Conservation (phyloP, 208 protist genomes). For the Leishmania amazonensis region DNA sequence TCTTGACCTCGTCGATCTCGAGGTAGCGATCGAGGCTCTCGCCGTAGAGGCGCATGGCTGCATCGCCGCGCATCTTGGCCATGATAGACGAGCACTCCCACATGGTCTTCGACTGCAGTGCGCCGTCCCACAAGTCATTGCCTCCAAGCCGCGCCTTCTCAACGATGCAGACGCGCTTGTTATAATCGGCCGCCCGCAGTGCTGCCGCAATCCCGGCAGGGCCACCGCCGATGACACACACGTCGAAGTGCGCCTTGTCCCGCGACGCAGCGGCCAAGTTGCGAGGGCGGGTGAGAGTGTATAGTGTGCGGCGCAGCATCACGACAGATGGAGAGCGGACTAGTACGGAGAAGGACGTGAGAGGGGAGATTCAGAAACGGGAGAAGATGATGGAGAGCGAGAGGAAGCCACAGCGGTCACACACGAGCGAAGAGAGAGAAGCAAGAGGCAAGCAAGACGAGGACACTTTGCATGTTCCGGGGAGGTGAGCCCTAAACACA, state of each 20-base stretch:
- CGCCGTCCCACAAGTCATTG: slow-evolving; percentile 77
- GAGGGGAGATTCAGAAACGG: neutral
- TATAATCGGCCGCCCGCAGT: slow-evolving; percentile 69
- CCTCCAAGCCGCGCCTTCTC: slow-evolving; percentile 69
- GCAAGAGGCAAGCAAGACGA: neutral
- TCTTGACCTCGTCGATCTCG: slow-evolving; percentile 56
- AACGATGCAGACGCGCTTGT: slow-evolving; percentile 77
- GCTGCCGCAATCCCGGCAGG: slow-evolving; percentile 78
- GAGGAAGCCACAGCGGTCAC: neutral
- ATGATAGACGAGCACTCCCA: slow-evolving; percentile 76
- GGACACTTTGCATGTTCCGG: neutral
- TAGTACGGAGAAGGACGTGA: neutral
- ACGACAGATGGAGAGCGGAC: neutral
- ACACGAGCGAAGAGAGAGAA: neutral
- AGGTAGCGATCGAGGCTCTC: slow-evolving; percentile 42
- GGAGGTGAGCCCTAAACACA: neutral
- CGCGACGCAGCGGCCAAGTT: slow-evolving; percentile 20
- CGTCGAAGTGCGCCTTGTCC: slow-evolving; percentile 53
- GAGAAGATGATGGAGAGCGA: neutral
- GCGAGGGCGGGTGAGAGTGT: slow-evolving; percentile 8
- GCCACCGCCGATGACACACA: slow-evolving; percentile 82
- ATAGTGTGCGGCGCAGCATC: slow-evolving; percentile 16
- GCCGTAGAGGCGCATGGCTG: slow-evolving; percentile 55
- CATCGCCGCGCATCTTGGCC: slow-evolving; percentile 40
- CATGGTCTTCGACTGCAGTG: slow-evolving; percentile 82